Conservation (phyloP, 2,329 filamentous ascomycete species). For the Fusarium sp. region DNA sequence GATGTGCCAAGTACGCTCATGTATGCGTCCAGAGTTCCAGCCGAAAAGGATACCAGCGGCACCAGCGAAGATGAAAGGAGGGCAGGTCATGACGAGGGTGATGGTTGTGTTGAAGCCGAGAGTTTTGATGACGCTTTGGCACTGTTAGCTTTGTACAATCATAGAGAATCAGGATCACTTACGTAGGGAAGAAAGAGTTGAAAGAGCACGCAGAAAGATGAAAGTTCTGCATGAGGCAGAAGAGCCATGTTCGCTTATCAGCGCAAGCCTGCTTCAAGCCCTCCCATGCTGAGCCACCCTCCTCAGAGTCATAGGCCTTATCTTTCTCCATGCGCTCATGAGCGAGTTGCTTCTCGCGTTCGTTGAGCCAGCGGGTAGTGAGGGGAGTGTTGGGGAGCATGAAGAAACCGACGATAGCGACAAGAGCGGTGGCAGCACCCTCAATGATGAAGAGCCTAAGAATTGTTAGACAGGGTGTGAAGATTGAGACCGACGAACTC, state of each 20-base stretch:
- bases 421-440: slow-evolving; percentile 58
- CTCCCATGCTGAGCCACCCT: slow-evolving; percentile 55
- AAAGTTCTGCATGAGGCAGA: slow-evolving; percentile 68
- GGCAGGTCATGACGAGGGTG: slow-evolving; percentile 65
- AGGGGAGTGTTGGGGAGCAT: slow-evolving; percentile 56
- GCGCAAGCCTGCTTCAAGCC: slow-evolving; percentile 62
- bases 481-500: not conserved
- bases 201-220: slow-evolving; percentile 63
- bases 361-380: slow-evolving; percentile 58
- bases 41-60: slow-evolving; percentile 60
- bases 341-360: slow-evolving; percentile 62
- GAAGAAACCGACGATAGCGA: slow-evolving; percentile 49
- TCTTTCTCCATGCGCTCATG: slow-evolving; percentile 63
- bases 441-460: slow-evolving; percentile 62
- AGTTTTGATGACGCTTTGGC: slow-evolving; percentile 58
- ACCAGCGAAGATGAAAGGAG: slow-evolving; percentile 64
- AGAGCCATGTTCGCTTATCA: slow-evolving; percentile 65
- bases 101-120: slow-evolving; percentile 63
- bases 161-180: not conserved
- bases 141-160: not conserved
- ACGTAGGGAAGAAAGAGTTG: slow-evolving; percentile 61
- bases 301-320: slow-evolving; percentile 60
- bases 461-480: not conserved
- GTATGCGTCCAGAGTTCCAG: slow-evolving; percentile 62
- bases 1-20: slow-evolving; percentile 65